Base-by-base conservation (phyloP, 2,329 filamentous ascomycete species). In the Clonostachys rhizophaga region DNA sequence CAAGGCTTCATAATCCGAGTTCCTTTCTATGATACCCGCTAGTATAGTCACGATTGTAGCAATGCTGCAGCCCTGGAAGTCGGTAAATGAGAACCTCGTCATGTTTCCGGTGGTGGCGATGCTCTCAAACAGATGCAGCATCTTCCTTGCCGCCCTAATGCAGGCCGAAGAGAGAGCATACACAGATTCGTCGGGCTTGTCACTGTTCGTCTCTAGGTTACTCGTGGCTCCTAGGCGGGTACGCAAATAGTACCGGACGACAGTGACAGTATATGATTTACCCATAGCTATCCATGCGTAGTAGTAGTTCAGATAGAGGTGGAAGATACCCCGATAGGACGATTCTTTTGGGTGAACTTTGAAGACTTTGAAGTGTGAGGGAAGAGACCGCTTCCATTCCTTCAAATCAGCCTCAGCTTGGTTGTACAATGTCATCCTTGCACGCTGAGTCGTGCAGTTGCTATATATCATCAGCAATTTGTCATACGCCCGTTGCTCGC, bases 41-140 rank as follows among this genome's bases (percentile, higher is more conserved):
- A 68, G 50, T 11, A 68, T 47, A 5, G 60, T 55, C 7, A 67
- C 58, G 20, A 66, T 67, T 2, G 62, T 67, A 5, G 65, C 64
- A 14, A 63, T 65, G 36, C 65, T 67, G 47, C 65, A 67, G 12
- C 62, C 65, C 44, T 68, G 65, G 18, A 68, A 67, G 49, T 68
- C 65, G 5, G 65, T 66, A 42, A 68, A 68, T 0, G 65, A 67
- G 43, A 68, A 67, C 0, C 59, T 57, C 3, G 61, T 60, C n/a
- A 62, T 59, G 9, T 65, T 65, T 4, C 55, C 54, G 3, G 54
- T 62, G 3, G 43, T 46, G 4, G 48, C 53, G 14, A 67, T 43
- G 4, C 47, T 57, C 40, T 66, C 61, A 30, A 67, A 66, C 0
- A 66, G 50, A 12, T 51, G 51, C 1, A 67, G 55, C 14, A 62